phyloP scores from a whole-genome alignment of 2,329 filamentous ascomycete genomes.

The Fusarium brevicatenulatum region DNA sequence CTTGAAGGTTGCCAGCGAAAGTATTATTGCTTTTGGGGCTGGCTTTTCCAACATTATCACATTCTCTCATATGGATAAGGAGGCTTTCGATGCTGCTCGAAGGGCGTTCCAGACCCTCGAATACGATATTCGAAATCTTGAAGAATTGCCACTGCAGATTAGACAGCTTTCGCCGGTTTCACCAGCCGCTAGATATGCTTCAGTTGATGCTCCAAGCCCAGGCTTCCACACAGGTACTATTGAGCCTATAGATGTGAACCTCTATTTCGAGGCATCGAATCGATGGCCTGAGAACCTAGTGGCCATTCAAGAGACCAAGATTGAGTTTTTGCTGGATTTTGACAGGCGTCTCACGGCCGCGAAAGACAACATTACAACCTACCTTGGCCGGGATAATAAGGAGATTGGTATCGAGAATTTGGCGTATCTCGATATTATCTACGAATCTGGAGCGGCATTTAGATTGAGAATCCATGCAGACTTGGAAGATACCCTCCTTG shows the following conservation, averaged over 20 bases:
- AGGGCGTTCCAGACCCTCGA: slow-evolving; percentile 79
- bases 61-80: slow-evolving; percentile 58
- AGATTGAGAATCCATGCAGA: slow-evolving; percentile 90
- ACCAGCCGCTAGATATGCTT: slow-evolving; percentile 78
- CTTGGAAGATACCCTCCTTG: slow-evolving; percentile 81
- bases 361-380: slow-evolving; percentile 69
- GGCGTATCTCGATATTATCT: slow-evolving; percentile 83
- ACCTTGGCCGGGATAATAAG: slow-evolving; percentile 84
- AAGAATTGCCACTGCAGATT: slow-evolving; percentile 87
- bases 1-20: slow-evolving; percentile 67
- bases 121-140: slow-evolving; percentile 77
- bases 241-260: slow-evolving; percentile 77
- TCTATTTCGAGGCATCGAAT: slow-evolving; percentile 93
- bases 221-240: slow-evolving; percentile 57
- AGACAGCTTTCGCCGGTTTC: slow-evolving; percentile 81
- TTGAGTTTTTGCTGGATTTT: slow-evolving; percentile 86
- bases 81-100: slow-evolving; percentile 74
- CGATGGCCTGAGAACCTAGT: slow-evolving; percentile 93
- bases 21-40: slow-evolving; percentile 62
- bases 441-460: slow-evolving; percentile 77
- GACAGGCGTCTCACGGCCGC: slow-evolving; percentile 73
- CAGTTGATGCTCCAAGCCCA: slow-evolving; percentile 57
- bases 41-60: slow-evolving; percentile 61
- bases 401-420: slow-evolving; percentile 76
- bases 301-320: slow-evolving; percentile 92